A percentile compares a stretch with the other conserved stretches of the same genome.
These are phyloP conservation scores for Fusarium pseudoanthophilum DNA, from an alignment of 2,329 filamentous ascomycete species.

Conservation along the genomic window DNA sequence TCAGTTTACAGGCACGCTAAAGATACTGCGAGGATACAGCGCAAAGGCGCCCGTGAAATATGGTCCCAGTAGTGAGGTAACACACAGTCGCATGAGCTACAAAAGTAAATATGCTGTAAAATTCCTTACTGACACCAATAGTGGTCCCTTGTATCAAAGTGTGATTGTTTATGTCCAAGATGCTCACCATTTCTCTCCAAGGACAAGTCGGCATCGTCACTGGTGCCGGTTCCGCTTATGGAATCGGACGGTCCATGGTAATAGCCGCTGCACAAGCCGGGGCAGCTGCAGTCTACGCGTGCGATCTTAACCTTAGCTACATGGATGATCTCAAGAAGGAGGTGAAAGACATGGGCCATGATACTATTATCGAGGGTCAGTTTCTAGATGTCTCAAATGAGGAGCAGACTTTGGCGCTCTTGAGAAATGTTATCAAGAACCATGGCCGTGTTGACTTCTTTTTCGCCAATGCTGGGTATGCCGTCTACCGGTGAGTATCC, in stretches of 20 bases:
- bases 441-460: constrained; percentile 37
- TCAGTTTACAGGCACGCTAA: background rate
- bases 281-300: constrained; percentile 31
- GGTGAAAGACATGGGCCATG: background rate
- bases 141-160: background rate
- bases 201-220: constrained; percentile 41
- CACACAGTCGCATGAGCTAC: background rate
- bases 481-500: constrained; percentile 15
- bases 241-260: constrained; percentile 42
- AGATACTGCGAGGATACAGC: background rate
- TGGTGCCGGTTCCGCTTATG: constrained; percentile 43
- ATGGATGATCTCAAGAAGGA: constrained; percentile 7
- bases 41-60: background rate
- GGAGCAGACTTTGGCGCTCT: background rate
- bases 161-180: background rate
- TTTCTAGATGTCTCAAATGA: background rate
- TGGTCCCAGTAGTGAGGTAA: background rate
- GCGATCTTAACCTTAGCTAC: constrained; percentile 24
- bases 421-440: background rate
- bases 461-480: constrained; percentile 37
- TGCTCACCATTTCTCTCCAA: background rate
- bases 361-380: background rate
- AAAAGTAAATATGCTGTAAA: background rate
- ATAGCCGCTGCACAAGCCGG: constrained; percentile 32
- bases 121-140: background rate